These are phyloP conservation scores for Linum tenue DNA, from an alignment of 345 rosid genomes.

Conservation along the genomic window DNA sequence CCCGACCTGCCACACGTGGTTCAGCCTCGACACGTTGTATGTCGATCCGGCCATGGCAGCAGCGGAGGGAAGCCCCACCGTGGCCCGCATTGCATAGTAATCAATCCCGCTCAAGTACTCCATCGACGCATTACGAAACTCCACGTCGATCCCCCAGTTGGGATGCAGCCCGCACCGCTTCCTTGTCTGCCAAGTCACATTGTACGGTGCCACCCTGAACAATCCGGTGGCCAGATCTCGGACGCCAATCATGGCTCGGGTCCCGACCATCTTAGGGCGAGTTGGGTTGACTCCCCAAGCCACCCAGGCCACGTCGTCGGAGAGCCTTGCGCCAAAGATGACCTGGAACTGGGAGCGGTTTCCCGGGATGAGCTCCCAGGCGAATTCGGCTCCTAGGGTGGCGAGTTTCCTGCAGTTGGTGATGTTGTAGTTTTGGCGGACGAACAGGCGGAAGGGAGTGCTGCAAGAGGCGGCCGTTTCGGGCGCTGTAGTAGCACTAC, in stretches of 20 bases:
- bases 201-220: not conserved
- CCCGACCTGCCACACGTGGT: conserved; percentile 54
- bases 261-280: conserved; percentile 40
- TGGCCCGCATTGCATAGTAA: conserved; percentile 15
- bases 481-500: not conserved
- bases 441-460: not conserved
- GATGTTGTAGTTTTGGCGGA: not conserved
- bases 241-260: conserved; percentile 41
- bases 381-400: conserved; percentile 30
- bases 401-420: conserved; percentile 11
- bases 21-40: conserved; percentile 27
- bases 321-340: conserved; percentile 18
- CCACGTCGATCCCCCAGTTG: not conserved
- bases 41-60: not conserved
- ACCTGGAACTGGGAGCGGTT: conserved; percentile 15
- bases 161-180: not conserved
- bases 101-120: not conserved
- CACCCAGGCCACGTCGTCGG: conserved; percentile 29
- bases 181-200: not conserved
- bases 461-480: not conserved
- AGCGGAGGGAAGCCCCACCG: conserved; percentile 20
- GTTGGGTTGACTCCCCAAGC: conserved; percentile 58
- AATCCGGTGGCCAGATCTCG: conserved; percentile 3
- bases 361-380: conserved; percentile 12
- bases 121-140: not conserved